Conservation (phyloP, 305 asterid genomes). For the Nicotiana rustica region DNA sequence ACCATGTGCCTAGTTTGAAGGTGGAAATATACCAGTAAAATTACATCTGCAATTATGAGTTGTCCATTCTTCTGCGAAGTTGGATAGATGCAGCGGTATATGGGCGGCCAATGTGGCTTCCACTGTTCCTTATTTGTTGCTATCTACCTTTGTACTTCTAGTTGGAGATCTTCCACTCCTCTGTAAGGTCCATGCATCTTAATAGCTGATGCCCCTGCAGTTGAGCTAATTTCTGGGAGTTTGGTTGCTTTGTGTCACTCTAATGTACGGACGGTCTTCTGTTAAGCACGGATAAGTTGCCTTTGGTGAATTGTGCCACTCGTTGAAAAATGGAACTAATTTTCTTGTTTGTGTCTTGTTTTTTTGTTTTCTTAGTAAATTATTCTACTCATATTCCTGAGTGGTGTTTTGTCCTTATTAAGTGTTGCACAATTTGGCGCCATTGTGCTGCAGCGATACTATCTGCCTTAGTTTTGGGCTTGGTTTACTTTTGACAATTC, state of each 20-base stretch:
- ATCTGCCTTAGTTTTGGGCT: neutral
- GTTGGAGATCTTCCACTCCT: neutral
- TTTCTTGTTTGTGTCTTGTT: too few species aligned
- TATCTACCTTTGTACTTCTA: constrained; percentile 4
- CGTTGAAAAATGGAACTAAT: neutral
- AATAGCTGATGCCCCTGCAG: neutral
- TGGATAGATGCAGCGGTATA: too few species aligned
- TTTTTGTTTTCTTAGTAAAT: too few species aligned
- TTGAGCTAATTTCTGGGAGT: constrained; percentile 6
- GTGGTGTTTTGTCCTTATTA: neutral
- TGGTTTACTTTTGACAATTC: neutral
- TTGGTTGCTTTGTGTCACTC: neutral
- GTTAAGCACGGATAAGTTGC: neutral
- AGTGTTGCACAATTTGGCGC: neutral
- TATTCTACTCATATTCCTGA: too few species aligned
- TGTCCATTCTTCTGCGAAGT: too few species aligned
- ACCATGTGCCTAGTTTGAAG: neutral
- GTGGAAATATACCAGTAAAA: too few species aligned
- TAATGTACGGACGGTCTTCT: neutral
- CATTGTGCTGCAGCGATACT: neutral
- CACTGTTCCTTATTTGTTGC: neutral
- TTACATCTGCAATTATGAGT: too few species aligned
- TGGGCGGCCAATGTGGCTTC: neutral
- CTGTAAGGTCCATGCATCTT: neutral
- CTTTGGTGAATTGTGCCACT: neutral